These are phyloP conservation scores for Thalassiosira ordinaria DNA, from an alignment of 352 stramenopile species.

Conservation along the genomic window DNA sequence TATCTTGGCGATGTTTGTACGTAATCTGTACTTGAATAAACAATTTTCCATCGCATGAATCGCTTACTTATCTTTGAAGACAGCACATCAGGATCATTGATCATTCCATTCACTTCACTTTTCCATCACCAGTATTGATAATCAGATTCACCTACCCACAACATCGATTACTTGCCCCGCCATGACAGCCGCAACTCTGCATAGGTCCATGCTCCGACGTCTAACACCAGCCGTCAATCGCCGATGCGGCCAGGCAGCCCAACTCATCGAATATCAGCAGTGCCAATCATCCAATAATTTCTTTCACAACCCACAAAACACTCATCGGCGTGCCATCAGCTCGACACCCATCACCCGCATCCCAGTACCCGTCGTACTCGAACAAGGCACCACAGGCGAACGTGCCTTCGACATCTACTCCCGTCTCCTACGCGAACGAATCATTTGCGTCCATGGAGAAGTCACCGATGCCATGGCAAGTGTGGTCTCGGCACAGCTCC, in stretches of 20 bases:
- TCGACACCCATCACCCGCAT: slow-evolving; percentile 17
- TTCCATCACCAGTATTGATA: no score
- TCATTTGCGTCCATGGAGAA: slow-evolving; percentile 95
- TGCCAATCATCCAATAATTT: background rate
- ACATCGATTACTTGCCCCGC: background rate
- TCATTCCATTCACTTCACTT: no score
- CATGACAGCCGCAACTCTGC: slow-evolving; percentile 13
- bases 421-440: slow-evolving; percentile 96
- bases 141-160: no score
- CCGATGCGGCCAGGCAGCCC: background rate
- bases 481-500: slow-evolving; percentile 87
- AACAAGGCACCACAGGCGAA: slow-evolving; percentile 88
- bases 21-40: no score
- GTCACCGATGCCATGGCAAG: slow-evolving; percentile 88
- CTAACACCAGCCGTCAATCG: slow-evolving; percentile 3
- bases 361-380: slow-evolving; percentile 47
- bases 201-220: slow-evolving; percentile 9
- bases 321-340: slow-evolving; percentile 21
- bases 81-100: no score
- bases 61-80: no score
- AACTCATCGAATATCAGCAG: slow-evolving; percentile 1
- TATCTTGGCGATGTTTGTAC: no score
- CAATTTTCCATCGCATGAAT: no score
- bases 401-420: slow-evolving; percentile 98
- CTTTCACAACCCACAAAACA: background rate